phyloP scores from a whole-genome alignment of 768 basidiomycete species.

The Suillus variegatus region DNA sequence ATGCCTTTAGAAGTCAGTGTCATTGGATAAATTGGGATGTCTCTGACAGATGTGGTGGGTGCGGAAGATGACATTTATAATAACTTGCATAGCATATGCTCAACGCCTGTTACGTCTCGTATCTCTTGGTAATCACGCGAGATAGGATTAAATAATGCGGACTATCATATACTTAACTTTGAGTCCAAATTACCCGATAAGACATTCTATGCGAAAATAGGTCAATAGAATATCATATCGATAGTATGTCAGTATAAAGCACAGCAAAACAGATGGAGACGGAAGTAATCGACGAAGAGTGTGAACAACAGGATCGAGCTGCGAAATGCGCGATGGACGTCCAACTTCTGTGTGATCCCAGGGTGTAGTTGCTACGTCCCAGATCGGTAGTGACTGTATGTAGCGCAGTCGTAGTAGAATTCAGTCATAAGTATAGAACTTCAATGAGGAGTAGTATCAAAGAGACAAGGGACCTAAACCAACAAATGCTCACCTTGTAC shows the following conservation, averaged over 20 bases:
- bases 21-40: constrained; percentile 8
- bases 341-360: background rate
- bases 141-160: too few relatives aligned
- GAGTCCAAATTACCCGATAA: too few relatives aligned
- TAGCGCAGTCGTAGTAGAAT: background rate
- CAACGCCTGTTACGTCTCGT: background rate
- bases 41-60: background rate
- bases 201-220: too few relatives aligned
- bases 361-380: too few relatives aligned
- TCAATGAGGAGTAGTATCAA: background rate
- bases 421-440: background rate
- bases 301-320: background rate
- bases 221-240: too few relatives aligned
- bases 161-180: too few relatives aligned
- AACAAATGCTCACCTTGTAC: background rate
- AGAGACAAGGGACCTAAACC: background rate
- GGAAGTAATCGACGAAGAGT: too few relatives aligned
- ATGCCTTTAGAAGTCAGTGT: constrained; percentile 35
- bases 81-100: background rate
- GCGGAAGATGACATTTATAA: background rate
- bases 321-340: background rate
- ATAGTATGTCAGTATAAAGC: too few relatives aligned
- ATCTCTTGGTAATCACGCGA: background rate
- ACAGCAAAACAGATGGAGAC: too few relatives aligned
- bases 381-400: background rate